Conservation (phyloP, 371 early-diverging fungal genomes). For the Apophysomyces variabilis region DNA sequence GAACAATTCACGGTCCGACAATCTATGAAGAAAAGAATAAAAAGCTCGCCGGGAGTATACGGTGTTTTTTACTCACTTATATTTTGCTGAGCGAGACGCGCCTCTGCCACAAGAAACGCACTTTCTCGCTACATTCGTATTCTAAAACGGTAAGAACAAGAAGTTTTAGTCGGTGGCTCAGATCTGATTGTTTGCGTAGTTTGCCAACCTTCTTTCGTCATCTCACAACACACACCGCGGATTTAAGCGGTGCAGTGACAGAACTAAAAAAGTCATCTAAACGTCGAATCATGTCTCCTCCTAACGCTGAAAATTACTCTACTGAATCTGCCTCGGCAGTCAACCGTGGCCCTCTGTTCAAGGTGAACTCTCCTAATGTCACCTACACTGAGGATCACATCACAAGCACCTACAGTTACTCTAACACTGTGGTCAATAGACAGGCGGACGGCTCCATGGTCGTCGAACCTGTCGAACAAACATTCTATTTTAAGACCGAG, state of each 20-base stretch:
- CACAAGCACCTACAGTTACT: conserved; percentile 84
- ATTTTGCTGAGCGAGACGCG: conserved; percentile 9
- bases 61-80: conserved; percentile 7
- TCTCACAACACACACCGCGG: conserved; percentile 92
- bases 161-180: not conserved
- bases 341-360: conserved; percentile 64
- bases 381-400: conserved; percentile 85
- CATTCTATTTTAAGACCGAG: conserved; percentile 89
- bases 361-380: conserved; percentile 87
- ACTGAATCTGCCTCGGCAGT: conserved; percentile 36
- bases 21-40: not conserved
- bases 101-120: conserved; percentile 24
- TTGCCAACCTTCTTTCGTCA: conserved; percentile 83
- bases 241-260: conserved; percentile 68
- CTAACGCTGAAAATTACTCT: conserved; percentile 37
- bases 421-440: conserved; percentile 81
- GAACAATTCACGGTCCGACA: not conserved
- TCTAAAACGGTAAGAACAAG: conserved; percentile 41
- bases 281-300: conserved; percentile 30
- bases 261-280: conserved; percentile 71
- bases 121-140: conserved; percentile 15
- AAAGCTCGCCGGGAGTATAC: not conserved
- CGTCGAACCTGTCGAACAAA: conserved; percentile 85
- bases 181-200: conserved; percentile 41
- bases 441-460: conserved; percentile 68